A percentile compares a stretch with the other conserved stretches of the same genome.
phyloP scores from a whole-genome alignment of 2,329 filamentous ascomycete species.

The Hirsutella minnesotensis region DNA sequence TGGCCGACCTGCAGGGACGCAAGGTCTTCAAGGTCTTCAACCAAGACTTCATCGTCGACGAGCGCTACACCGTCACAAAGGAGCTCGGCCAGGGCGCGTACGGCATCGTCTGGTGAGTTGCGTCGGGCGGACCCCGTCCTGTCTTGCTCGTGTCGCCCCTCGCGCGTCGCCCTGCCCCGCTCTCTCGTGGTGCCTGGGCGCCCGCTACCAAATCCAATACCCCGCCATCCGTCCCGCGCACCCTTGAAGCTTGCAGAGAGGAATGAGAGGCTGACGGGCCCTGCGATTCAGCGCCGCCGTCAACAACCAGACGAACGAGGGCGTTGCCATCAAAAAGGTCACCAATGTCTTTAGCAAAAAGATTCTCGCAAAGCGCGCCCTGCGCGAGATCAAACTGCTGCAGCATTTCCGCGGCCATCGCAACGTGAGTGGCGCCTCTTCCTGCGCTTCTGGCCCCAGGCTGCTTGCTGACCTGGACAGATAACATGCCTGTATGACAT shows the following conservation, averaged over 20 bases:
- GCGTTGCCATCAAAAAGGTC: constrained; percentile 98
- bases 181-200: too few species aligned
- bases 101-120: constrained; percentile 90
- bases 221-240: too few species aligned
- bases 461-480: constrained; percentile 34
- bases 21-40: constrained; percentile 99
- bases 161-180: too few species aligned
- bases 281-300: constrained; percentile 65
- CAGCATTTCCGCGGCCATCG: constrained; percentile 92
- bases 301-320: constrained; percentile 82
- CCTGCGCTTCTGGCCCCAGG: neutral
- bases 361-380: constrained; percentile 93
- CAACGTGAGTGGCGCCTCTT: constrained; percentile 46
- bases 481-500: constrained; percentile 99
- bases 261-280: constrained; percentile 5
- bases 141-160: too few species aligned
- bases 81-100: constrained; percentile 97
- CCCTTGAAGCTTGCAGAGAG: too few species aligned
- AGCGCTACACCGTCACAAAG: constrained; percentile 97
- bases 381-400: constrained; percentile 96
- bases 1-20: constrained; percentile 40
- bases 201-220: too few species aligned
- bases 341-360: constrained; percentile 99
- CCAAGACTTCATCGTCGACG: constrained; percentile 97
- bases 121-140: too few species aligned